Percentiles rank a stretch among this genome's conserved stretches.
Evolutionary conservation across 177 flowering plant genomes (phyloP).

Genomic region (Tripterygium wilfordii): DNA sequence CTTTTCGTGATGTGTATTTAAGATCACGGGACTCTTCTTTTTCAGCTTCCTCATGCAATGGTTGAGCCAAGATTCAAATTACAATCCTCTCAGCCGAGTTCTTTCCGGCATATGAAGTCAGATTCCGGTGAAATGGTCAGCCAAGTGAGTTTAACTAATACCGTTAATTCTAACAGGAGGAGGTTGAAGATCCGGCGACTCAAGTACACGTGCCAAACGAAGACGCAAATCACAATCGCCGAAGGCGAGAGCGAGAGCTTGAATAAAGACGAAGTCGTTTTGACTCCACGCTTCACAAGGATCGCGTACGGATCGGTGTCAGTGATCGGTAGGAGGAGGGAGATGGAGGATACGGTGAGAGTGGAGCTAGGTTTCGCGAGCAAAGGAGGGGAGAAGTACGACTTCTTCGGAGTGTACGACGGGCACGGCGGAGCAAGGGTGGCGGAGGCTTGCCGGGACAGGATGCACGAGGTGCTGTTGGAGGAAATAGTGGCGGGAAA

Average conservation of each 20-base stretch:
- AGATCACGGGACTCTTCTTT: background rate
- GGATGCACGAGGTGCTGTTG: conserved; percentile 38
- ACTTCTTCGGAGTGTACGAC: conserved; percentile 73
- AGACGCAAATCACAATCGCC: background rate
- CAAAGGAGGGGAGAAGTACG: conserved; percentile 15
- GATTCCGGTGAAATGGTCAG: conserved; percentile 1
- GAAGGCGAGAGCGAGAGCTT: background rate
- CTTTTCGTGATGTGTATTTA: background rate
- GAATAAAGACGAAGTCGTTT: conserved; percentile 7
- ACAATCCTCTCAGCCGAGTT: no score
- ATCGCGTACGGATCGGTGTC: conserved; percentile 45
- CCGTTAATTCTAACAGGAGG: conserved; percentile 26
- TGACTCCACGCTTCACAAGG: no score
- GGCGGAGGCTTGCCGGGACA: conserved; percentile 47
- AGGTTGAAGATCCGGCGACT: conserved; percentile 25
- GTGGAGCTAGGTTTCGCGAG: conserved; percentile 34
- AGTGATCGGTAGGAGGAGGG: conserved; percentile 65
- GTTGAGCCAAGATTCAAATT: no score
- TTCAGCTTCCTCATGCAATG: conserved; percentile 3
- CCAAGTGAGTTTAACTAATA: background rate
- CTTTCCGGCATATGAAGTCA: conserved; percentile 1
- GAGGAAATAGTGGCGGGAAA: conserved; percentile 21
- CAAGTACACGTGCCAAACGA: conserved; percentile 10
- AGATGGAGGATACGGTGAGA: conserved; percentile 75
- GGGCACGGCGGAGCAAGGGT: conserved; percentile 80